Conservation (phyloP, 1,284 basidiomycete genomes). For the Fistulinella cinereoalba region DNA sequence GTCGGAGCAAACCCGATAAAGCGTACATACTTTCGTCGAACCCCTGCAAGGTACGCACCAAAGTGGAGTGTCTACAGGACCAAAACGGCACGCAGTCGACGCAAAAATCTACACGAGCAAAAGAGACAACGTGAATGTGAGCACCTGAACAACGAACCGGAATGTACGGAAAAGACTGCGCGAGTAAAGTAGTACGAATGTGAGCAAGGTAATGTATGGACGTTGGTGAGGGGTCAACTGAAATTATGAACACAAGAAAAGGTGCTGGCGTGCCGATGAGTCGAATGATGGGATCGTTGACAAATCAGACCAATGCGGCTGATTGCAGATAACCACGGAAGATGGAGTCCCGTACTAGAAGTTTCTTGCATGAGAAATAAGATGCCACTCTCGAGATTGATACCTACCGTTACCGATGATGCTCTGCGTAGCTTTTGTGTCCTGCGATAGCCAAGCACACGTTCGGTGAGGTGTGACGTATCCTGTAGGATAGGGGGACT, state of each 20-base stretch:
- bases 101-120: conserved; percentile 1
- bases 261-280: background rate
- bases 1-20: conserved; percentile 27
- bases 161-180: background rate
- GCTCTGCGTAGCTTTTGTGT: conserved; percentile 76
- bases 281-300: background rate
- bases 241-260: conserved; percentile 10
- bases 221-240: background rate
- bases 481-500: conserved; percentile 27
- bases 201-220: conserved; percentile 10
- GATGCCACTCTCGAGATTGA: background rate
- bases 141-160: background rate
- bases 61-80: conserved; percentile 10
- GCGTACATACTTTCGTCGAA: too few species aligned
- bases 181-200: conserved; percentile 3
- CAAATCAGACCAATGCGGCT: conserved; percentile 55
- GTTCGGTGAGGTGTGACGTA: conserved; percentile 1
- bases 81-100: conserved; percentile 15
- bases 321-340: conserved; percentile 71
- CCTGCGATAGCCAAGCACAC: conserved; percentile 39
- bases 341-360: conserved; percentile 64
- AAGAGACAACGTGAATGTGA: conserved; percentile 12
- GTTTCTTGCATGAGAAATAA: conserved; percentile 12
- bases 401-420: conserved; percentile 73
- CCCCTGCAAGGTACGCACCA: too few species aligned